These are phyloP conservation scores for Domatiomyces globalis DNA, from an alignment of 2,329 filamentous ascomycete species.

Conservation along the genomic window DNA sequence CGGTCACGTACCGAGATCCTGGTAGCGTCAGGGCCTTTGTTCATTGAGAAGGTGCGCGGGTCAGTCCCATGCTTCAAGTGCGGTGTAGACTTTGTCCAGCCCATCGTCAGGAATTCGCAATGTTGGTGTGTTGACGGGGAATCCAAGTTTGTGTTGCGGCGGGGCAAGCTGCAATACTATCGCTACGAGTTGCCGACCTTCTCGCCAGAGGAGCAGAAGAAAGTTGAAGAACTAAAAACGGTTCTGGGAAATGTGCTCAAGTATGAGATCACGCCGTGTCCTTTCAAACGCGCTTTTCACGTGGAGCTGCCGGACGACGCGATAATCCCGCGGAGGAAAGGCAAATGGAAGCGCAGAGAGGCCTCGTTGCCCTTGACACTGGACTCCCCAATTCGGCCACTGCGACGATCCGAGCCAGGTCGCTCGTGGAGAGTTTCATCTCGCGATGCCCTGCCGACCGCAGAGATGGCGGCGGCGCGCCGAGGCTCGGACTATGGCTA, in stretches of 20 bases:
- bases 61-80: slow-evolving; percentile 70
- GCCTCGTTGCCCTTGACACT: slow-evolving; percentile 30
- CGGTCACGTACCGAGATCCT: slow-evolving; percentile 64
- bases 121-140: slow-evolving; percentile 85
- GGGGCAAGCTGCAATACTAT: slow-evolving; percentile 73
- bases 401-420: slow-evolving; percentile 9
- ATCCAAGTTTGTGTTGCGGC: slow-evolving; percentile 74
- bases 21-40: slow-evolving; percentile 65
- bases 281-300: slow-evolving; percentile 64
- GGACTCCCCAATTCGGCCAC: slow-evolving; percentile 7
- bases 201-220: slow-evolving; percentile 47
- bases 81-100: slow-evolving; percentile 58
- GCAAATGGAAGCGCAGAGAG: slow-evolving; percentile 52
- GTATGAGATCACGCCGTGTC: slow-evolving; percentile 79
- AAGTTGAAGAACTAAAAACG: slow-evolving; percentile 52
- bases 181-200: slow-evolving; percentile 68
- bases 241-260: slow-evolving; percentile 60
- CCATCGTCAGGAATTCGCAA: slow-evolving; percentile 78
- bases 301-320: slow-evolving; percentile 58
- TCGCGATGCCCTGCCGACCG: slow-evolving; percentile 2
- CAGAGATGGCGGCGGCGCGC: slow-evolving; percentile 9
- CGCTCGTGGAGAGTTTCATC: slow-evolving; percentile 14
- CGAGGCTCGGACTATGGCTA: slow-evolving; percentile 14
- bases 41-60: slow-evolving; percentile 73
- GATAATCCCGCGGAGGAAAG: slow-evolving; percentile 50